phyloP scores from a whole-genome alignment of 1,284 basidiomycete species.

The Puccinia polysora region DNA sequence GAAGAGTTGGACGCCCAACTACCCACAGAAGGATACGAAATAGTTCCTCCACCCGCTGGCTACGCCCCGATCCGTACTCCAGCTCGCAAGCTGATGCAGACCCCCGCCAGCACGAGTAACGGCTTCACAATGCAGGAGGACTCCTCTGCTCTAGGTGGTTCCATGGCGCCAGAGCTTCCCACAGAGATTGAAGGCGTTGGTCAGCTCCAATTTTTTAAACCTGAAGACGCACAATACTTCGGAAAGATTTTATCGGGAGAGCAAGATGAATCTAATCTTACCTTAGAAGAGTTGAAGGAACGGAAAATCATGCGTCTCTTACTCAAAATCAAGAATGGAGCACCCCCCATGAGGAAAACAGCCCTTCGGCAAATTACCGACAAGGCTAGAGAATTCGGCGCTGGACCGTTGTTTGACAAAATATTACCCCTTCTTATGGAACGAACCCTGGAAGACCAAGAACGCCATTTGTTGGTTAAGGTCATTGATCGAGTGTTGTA shows the following conservation, averaged over 20 bases:
- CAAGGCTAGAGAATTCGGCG: constrained; percentile 96
- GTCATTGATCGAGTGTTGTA: constrained; percentile 98
- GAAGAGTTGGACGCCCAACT: constrained; percentile 91
- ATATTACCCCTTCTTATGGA: constrained; percentile 98
- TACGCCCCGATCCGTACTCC: constrained; percentile 77
- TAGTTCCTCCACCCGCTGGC: constrained; percentile 88
- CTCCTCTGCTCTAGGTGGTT: constrained; percentile 76
- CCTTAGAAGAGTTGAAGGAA: constrained; percentile 98
- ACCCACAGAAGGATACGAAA: constrained; percentile 77
- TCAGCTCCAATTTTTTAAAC: constrained; percentile 94
- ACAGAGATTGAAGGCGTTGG: constrained; percentile 98
- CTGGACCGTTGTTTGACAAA: constrained; percentile 98
- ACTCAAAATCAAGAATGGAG: constrained; percentile 99
- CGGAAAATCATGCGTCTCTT: constrained; percentile 99
- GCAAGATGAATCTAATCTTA: constrained; percentile 73
- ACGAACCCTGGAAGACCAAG: constrained; percentile 95
- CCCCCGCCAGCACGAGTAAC: constrained; percentile 61
- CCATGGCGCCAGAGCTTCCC: constrained; percentile 81
- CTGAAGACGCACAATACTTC: constrained; percentile 96
- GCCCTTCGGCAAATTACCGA: constrained; percentile 98
- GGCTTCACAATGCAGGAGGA: constrained; percentile 97
- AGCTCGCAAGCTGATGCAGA: constrained; percentile 68
- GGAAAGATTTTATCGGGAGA: constrained; percentile 93
- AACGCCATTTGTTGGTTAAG: constrained; percentile 96
- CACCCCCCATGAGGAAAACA: constrained; percentile 94